Evolutionary conservation across 2,329 filamentous ascomycete genomes (phyloP).

Genomic region (Aspergillus aculeatus): DNA sequence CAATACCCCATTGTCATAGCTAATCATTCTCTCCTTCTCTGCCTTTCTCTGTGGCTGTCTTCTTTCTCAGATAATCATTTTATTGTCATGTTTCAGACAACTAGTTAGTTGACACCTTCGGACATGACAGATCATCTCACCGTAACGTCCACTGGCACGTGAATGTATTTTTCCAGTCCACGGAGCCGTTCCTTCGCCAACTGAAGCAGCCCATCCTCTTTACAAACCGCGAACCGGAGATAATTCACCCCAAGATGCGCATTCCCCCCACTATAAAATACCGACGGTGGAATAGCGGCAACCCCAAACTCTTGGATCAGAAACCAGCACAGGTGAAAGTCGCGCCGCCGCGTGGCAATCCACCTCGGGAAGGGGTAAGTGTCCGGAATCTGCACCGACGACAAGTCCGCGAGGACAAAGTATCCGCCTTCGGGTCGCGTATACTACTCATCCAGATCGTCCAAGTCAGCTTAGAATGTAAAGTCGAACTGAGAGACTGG

Average conservation of each 20-base stretch:
- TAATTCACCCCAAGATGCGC: not conserved
- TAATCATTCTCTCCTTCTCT: too few species aligned
- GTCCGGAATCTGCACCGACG: not conserved
- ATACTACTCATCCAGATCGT: too few species aligned
- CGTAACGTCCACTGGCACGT: too few species aligned
- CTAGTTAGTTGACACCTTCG: too few species aligned
- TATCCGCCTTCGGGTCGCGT: not conserved
- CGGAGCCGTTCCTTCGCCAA: not conserved
- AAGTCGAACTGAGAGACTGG: too few species aligned
- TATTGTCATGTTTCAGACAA: too few species aligned
- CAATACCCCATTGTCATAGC: too few species aligned
- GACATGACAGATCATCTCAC: too few species aligned
- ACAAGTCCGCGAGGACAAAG: not conserved
- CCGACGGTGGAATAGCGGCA: not conserved
- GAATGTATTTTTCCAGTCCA: too few species aligned
- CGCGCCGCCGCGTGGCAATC: not conserved
- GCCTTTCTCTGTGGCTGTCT: too few species aligned
- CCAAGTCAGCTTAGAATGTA: too few species aligned
- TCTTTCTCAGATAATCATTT: too few species aligned
- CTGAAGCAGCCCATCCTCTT: not conserved
- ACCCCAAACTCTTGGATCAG: not conserved
- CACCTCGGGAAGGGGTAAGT: not conserved
- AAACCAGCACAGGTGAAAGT: not conserved
- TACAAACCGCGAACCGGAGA: not conserved
- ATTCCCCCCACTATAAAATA: not conserved